These are phyloP conservation scores for Diplodia sapinea DNA, from an alignment of 2,329 filamentous ascomycete genomes.

Conservation along the genomic window DNA sequence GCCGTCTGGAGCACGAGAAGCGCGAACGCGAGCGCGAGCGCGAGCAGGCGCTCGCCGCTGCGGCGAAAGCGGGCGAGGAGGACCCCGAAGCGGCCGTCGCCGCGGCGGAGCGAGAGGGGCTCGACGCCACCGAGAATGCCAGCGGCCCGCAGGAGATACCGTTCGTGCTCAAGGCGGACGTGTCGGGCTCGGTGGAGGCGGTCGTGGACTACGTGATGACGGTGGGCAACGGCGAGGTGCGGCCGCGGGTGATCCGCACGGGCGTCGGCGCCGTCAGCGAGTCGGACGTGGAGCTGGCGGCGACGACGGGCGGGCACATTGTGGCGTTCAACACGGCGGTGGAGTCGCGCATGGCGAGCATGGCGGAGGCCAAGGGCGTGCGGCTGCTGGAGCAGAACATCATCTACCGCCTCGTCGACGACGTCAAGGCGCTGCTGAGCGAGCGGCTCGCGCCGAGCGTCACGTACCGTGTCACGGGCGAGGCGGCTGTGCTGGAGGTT, in stretches of 20 bases:
- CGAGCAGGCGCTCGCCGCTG: slow-evolving; percentile 46
- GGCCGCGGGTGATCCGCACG: slow-evolving; percentile 75
- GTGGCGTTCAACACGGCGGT: slow-evolving; percentile 84
- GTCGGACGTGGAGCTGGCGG: slow-evolving; percentile 87
- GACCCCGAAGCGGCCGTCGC: slow-evolving; percentile 44
- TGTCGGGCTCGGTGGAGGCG: slow-evolving; percentile 91
- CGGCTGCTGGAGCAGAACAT: slow-evolving; percentile 83
- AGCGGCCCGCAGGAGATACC: slow-evolving; percentile 62
- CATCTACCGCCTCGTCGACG: slow-evolving; percentile 80
- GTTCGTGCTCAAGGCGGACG: slow-evolving; percentile 91
- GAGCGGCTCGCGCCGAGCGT: slow-evolving; percentile 71
- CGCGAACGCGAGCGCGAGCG: slow-evolving; percentile 66
- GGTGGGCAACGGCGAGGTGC: slow-evolving; percentile 84
- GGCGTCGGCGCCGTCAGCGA: slow-evolving; percentile 80
- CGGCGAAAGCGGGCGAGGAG: slow-evolving; percentile 36
- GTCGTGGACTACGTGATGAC: slow-evolving; percentile 77
- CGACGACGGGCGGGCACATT: slow-evolving; percentile 74
- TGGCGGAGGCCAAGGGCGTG: slow-evolving; percentile 75
- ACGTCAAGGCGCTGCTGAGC: slow-evolving; percentile 71
- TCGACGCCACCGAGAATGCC: slow-evolving; percentile 49
- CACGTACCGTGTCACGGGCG: slow-evolving; percentile 75
- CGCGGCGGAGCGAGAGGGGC: slow-evolving; percentile 46
- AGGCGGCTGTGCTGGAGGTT: slow-evolving; percentile 82
- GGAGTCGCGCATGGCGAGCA: slow-evolving; percentile 68
- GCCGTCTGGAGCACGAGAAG: slow-evolving; percentile 63